These are phyloP conservation scores for Larix sibirica DNA, from an alignment of 83 land plant species.

Conservation along the genomic window DNA sequence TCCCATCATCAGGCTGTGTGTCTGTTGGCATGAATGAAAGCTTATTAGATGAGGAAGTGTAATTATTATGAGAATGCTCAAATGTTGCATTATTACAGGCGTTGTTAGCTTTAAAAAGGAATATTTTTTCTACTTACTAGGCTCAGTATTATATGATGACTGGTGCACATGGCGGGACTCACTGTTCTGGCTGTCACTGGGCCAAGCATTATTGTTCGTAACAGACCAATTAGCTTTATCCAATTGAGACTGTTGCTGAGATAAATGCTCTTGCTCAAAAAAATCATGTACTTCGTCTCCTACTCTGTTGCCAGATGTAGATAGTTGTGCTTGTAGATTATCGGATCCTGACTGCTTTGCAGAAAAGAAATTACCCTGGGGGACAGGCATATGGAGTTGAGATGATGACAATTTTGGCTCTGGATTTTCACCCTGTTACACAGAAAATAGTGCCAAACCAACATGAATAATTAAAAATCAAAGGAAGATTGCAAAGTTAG, in stretches of 20 bases:
- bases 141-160: slow-evolving; percentile 2
- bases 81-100: not conserved
- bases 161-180: slow-evolving; percentile 4
- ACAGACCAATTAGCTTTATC: slow-evolving; percentile 10
- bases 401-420: slow-evolving; percentile 4
- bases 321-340: slow-evolving; percentile 13
- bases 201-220: not conserved
- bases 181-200: not conserved
- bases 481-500: not conserved
- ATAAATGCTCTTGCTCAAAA: slow-evolving; percentile 13
- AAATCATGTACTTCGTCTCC: slow-evolving; percentile 17
- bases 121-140: too few species aligned
- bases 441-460: not conserved
- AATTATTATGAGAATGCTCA: not conserved
- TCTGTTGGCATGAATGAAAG: slow-evolving; percentile 6
- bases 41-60: not conserved
- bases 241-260: slow-evolving; percentile 6
- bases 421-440: not conserved
- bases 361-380: slow-evolving; percentile 12
- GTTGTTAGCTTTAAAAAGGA: not conserved
- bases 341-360: not conserved
- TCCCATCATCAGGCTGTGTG: not conserved
- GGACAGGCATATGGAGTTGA: slow-evolving; percentile 12
- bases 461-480: not conserved
- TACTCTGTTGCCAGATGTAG: slow-evolving; percentile 12